Evolutionary conservation across 495 filamentous ascomycete genomes (phyloP).

Genomic region (Rhizodiscina lignyota): DNA sequence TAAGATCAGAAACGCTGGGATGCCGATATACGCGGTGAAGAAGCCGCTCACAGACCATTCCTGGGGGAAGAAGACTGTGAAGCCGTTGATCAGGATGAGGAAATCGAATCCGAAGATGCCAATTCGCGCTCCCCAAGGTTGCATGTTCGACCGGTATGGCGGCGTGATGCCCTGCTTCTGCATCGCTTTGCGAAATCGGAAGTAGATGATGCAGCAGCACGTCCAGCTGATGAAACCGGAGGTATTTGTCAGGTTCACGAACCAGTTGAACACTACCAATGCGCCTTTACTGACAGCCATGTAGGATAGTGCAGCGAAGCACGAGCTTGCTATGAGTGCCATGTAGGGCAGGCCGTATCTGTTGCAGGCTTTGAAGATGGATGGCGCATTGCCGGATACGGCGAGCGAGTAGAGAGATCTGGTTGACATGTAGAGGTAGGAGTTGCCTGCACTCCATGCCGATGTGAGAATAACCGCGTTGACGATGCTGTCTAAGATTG

Average conservation of each 20-base stretch:
- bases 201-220: conserved; percentile 16
- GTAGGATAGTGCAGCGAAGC: conserved; percentile 8
- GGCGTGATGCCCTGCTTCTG: conserved; percentile 21
- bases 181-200: conserved; percentile 31
- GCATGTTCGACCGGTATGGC: too few species aligned
- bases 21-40: conserved; percentile 16
- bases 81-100: conserved; percentile 20
- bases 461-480: conserved; percentile 11
- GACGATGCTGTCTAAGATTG: conserved; percentile 9
- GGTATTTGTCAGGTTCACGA: conserved; percentile 17
- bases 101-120: too few species aligned
- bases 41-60: conserved; percentile 18
- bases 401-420: conserved; percentile 11
- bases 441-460: conserved; percentile 12
- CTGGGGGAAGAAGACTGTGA: conserved; percentile 19
- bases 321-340: conserved; percentile 9
- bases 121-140: too few species aligned
- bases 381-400: conserved; percentile 7
- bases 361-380: conserved; percentile 10
- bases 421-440: conserved; percentile 10
- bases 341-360: conserved; percentile 8
- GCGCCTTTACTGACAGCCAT: conserved; percentile 10
- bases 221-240: conserved; percentile 21
- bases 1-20: conserved; percentile 17
- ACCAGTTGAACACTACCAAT: conserved; percentile 11